A percentile compares a stretch with the other conserved stretches of the same genome.
Conservation (phyloP, 345 rosid species). For the Populus alba region DNA sequence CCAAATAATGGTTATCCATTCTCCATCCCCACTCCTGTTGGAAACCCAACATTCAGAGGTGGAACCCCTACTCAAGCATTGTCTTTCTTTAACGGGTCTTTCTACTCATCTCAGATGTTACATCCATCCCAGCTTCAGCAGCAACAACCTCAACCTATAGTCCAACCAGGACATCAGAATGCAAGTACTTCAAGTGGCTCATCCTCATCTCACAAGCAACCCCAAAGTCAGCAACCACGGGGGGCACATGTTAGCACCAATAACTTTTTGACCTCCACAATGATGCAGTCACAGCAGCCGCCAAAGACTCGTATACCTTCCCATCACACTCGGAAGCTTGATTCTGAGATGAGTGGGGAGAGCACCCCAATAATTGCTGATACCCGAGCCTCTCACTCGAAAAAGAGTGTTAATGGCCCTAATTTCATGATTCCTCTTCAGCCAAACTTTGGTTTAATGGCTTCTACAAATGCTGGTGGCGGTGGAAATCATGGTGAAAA, state of each 20-base stretch:
- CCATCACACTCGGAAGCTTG: conserved; percentile 39
- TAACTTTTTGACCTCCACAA: conserved; percentile 25
- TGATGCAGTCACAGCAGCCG: conserved; percentile 33
- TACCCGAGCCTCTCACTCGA: conserved; percentile 19
- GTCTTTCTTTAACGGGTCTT: conserved; percentile 50
- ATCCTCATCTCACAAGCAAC: conserved; percentile 48
- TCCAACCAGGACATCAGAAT: conserved; percentile 31
- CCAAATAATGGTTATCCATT: conserved; percentile 47
- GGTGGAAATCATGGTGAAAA: conserved; percentile 24
- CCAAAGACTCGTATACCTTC: conserved; percentile 16
- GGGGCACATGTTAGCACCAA: conserved; percentile 22
- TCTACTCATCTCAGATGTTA: conserved; percentile 49
- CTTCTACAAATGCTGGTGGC: conserved; percentile 22
- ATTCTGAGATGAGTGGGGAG: conserved; percentile 35
- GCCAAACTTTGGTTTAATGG: conserved; percentile 44
- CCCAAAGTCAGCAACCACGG: conserved; percentile 23
- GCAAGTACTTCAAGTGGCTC: conserved; percentile 41
- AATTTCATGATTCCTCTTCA: conserved; percentile 33
- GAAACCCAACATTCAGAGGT: conserved; percentile 27
- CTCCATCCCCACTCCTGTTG: conserved; percentile 31
- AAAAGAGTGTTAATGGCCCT: conserved; percentile 39
- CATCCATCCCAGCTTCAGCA: conserved; percentile 47
- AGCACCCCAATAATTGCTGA: conserved; percentile 20
- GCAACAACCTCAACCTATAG: conserved; percentile 27
- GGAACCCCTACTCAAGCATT: conserved; percentile 39